Conservation (phyloP, 495 filamentous ascomycete genomes). For the Friedmanniomyces simplex region DNA sequence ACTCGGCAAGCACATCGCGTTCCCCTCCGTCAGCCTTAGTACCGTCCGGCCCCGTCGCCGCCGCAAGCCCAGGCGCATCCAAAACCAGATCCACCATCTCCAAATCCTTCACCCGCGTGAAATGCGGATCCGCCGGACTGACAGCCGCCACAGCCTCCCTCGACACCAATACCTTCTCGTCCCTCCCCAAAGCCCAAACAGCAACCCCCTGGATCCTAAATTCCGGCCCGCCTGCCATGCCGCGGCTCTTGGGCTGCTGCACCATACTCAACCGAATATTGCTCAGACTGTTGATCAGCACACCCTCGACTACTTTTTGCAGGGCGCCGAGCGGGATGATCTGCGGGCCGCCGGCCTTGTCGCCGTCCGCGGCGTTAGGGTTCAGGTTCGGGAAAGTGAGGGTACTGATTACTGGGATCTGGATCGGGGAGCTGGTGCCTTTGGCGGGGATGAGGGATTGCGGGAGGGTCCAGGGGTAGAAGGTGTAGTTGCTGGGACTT, state of each 20-base stretch:
- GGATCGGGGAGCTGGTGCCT: constrained; percentile 58
- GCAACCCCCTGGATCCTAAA: constrained; percentile 66
- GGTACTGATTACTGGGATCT: constrained; percentile 53
- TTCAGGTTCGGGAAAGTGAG: constrained; percentile 68
- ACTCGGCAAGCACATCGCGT: neutral
- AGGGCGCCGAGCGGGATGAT: constrained; percentile 13
- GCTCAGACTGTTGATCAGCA: constrained; percentile 66
- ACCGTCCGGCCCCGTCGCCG: neutral
- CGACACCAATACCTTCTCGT: constrained; percentile 80
- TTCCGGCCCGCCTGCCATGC: constrained; percentile 25
- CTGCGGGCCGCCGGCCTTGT: neutral
- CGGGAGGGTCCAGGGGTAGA: constrained; percentile 89
- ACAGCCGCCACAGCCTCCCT: constrained; percentile 63
- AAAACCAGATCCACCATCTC: constrained; percentile 61
- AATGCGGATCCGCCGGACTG: constrained; percentile 66
- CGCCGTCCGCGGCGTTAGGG: neutral
- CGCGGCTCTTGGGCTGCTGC: constrained; percentile 39
- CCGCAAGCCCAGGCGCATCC: constrained; percentile 34
- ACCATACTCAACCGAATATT: constrained; percentile 72
- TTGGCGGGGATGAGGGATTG: constrained; percentile 59
- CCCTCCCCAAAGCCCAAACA: constrained; percentile 70
- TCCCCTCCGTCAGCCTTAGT: neutral
- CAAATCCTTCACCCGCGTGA: constrained; percentile 64
- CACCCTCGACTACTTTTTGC: constrained; percentile 46
- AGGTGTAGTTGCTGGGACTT: constrained; percentile 66